Evolutionary conservation across 1,284 basidiomycete species (phyloP), one percentile per base, ranked within the genome.

Genomic region (Boletus sp.): DNA sequence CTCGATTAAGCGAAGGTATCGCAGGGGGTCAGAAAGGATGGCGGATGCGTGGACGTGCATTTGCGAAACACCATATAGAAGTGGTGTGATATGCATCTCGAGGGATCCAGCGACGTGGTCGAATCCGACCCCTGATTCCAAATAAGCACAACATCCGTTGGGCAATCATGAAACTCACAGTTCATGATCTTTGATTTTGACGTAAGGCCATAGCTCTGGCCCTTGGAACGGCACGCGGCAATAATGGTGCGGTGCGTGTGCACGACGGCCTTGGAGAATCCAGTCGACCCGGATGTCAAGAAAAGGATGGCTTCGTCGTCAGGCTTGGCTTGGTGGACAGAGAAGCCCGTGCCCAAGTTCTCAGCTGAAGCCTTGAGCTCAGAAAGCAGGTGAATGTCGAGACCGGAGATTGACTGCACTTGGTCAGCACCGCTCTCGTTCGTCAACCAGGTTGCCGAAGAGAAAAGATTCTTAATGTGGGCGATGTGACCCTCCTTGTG

Each of bases 41-140:
- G 54, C 64, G 12, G 65, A 62, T n/a, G 60, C 52, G 8, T 64
- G 65, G 17, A 64, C 62, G 29, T 64, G 62, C 8, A 64, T 23
- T 17, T 64, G 62, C n/a, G 61, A 61, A n/a, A 64, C 53, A 25
- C 65, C 65, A 3, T 39, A 67, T 6, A 64, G 17, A 0, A 64
- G 53, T 10, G 62, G 62, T 0, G 62, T 48, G 3, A 62, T 22
- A 13, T 64, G 63, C 65, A 64, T 64, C 39, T 64, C 61, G 3
- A 64, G 49, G 4, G 67, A 69, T 13, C 66, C 67, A 8, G 68
- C 68, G n/a, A 69, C 68, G 39, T 69, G 68, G 37, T 69, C 68
- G 22, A 69, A 67, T 16, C 66, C 66, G 4, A 70, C 67, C 69
- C 65, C 64, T 63, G 36, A 23, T 34, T 19, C n/a, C 1, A 29